Evolutionary conservation across 2,329 filamentous ascomycete genomes (phyloP).

Genomic region (Huntiella decipiens): DNA sequence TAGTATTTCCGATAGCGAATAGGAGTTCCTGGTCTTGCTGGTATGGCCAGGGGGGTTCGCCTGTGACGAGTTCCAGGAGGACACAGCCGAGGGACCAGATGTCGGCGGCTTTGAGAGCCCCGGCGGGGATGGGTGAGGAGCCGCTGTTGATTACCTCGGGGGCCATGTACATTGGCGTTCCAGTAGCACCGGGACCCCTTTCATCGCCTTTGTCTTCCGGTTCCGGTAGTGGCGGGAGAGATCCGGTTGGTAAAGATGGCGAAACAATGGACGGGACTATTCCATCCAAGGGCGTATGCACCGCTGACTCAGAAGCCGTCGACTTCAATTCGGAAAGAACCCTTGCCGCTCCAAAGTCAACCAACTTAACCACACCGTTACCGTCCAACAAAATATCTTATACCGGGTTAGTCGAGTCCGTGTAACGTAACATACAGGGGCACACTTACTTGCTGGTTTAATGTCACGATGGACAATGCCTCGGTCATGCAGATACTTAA

Average conservation of each 20-base stretch:
- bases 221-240: background rate
- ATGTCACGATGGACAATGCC: conserved; percentile 92
- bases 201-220: conserved; percentile 24
- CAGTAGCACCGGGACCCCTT: conserved; percentile 67
- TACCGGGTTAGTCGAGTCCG: background rate
- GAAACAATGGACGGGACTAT: background rate
- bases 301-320: conserved; percentile 75
- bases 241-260: background rate
- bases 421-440: background rate
- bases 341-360: conserved; percentile 95
- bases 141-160: conserved; percentile 92
- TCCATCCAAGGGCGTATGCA: conserved; percentile 26
- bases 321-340: conserved; percentile 58
- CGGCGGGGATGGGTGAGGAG: conserved; percentile 33
- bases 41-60: conserved; percentile 69
- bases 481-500: conserved; percentile 82
- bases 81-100: conserved; percentile 96
- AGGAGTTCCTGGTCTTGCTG: too few species aligned
- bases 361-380: conserved; percentile 96
- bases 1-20: too few species aligned
- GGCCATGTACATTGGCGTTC: conserved; percentile 99
- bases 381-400: conserved; percentile 86
- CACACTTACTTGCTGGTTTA: conserved; percentile 72
- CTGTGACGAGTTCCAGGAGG: conserved; percentile 93
- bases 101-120: conserved; percentile 51